Percentiles rank a stretch among this genome's conserved stretches.
phyloP scores from a whole-genome alignment of 1,284 basidiomycete species.

The Ustilago lituana region DNA sequence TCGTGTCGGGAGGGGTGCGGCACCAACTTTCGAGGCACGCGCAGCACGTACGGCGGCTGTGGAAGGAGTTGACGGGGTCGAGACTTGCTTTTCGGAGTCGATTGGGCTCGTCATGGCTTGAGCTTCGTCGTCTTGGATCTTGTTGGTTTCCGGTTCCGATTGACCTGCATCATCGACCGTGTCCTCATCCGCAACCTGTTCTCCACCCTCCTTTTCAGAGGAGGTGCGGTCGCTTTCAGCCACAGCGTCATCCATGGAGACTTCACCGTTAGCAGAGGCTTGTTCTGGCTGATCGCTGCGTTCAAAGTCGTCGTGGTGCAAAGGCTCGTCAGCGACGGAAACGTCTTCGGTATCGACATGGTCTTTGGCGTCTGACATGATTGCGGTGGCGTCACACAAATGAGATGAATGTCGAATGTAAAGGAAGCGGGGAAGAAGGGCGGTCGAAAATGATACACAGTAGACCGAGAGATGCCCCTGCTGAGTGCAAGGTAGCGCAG shows the following conservation, averaged over 20 bases:
- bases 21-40: slow-evolving; percentile 4
- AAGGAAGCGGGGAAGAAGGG: neutral
- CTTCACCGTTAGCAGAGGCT: slow-evolving; percentile 7
- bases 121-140: slow-evolving; percentile 2
- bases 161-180: slow-evolving; percentile 1
- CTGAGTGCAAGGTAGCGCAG: no score
- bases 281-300: slow-evolving; percentile 10
- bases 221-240: slow-evolving; percentile 35
- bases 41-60: neutral
- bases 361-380: slow-evolving; percentile 25
- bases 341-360: slow-evolving; percentile 9
- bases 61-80: slow-evolving; percentile 21
- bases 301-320: slow-evolving; percentile 11
- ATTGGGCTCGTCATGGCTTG: slow-evolving; percentile 1
- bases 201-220: slow-evolving; percentile 43
- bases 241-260: slow-evolving; percentile 17
- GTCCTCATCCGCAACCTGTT: slow-evolving; percentile 8
- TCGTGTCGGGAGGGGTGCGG: slow-evolving; percentile 1
- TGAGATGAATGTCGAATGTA: no score
- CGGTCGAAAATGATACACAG: neutral
- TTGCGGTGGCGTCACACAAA: no score
- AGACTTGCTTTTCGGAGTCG: slow-evolving; percentile 8
- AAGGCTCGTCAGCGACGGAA: slow-evolving; percentile 7
- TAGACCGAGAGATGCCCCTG: no score
- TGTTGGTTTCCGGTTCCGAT: slow-evolving; percentile 9